Evolutionary conservation across 2,329 filamentous ascomycete genomes (phyloP), one percentile per base, ranked within the genome.

Genomic region (Emmonsia crescens): DNA sequence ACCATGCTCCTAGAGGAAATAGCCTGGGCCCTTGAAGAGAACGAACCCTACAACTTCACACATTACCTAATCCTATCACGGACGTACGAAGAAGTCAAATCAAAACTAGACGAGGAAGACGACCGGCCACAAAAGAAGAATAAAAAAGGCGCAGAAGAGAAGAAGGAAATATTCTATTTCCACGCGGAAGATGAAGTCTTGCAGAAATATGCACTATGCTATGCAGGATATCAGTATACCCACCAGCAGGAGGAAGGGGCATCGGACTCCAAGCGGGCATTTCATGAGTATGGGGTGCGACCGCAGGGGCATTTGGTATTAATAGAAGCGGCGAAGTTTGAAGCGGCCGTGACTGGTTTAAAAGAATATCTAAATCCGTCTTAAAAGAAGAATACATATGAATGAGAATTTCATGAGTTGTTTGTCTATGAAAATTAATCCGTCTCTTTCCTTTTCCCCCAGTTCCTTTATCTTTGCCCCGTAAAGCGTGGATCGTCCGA

Each of bases 101-200:
- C 91, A 1, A 85, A 84, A 64, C 79, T 97, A 19, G 89, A 93
- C 67, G 80, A 83, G 60, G 85, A 88, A 70, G 82, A 83, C 51
- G 77, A 79, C 6, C 77, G 78, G 44, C 82, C 85, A 65, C 81
- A 82, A 68, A 85, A 83, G 76, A 92, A 89, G 77, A 89, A 87
- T 77, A 85, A 83, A 73, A 85, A 83, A 64, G 71, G 67, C 0
- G 70, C 64, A 2, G 71, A 70, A 52, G 73, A 65, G 63, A 79
- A 81, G 59, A 76, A 79, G 9, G 83, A 88, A 68, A 80, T 84
- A 40, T 96, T 91, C 76, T 95, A 92, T 76, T 99, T 97, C 80
- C 94, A 99, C 73, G 88, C 91, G 0, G 94, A 99, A 77, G 94
- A 99, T 71, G 94, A 97, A 79, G 83, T 93, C 59, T 77, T 96